These are phyloP conservation scores for Phoma sp. DNA, from an alignment of 2,329 filamentous ascomycete species.

Conservation along the genomic window DNA sequence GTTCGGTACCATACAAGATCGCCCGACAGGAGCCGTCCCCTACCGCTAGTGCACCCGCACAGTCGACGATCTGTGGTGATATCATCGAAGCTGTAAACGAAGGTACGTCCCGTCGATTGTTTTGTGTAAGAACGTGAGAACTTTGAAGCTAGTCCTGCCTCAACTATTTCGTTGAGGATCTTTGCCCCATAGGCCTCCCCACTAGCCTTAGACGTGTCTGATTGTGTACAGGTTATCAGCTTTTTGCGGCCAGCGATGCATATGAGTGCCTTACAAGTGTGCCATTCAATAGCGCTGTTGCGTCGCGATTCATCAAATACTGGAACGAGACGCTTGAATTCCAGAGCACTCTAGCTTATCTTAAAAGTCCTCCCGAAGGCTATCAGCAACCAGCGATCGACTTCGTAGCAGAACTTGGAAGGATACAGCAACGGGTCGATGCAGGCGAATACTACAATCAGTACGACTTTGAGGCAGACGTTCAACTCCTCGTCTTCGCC, in stretches of 20 bases:
- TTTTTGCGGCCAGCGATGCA: constrained; percentile 27
- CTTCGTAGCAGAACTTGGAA: constrained; percentile 32
- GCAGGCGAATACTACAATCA: constrained; percentile 40
- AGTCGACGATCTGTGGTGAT: constrained; percentile 22
- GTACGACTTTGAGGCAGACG: constrained; percentile 47
- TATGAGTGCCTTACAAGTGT: constrained; percentile 53
- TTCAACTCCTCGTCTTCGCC: constrained; percentile 36
- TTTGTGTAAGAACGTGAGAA: neutral
- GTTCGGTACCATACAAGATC: constrained; percentile 12
- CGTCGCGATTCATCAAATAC: constrained; percentile 52
- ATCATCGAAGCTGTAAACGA: constrained; percentile 16
- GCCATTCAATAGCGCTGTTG: constrained; percentile 53
- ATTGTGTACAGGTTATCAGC: neutral
- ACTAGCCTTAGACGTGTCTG: neutral
- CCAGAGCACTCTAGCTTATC: constrained; percentile 51
- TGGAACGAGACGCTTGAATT: constrained; percentile 54
- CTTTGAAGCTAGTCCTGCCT: neutral
- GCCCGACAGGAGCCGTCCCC: constrained; percentile 19
- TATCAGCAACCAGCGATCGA: constrained; percentile 51
- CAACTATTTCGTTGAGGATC: neutral
- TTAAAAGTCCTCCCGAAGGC: constrained; percentile 48
- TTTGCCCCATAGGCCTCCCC: neutral
- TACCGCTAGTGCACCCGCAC: constrained; percentile 11
- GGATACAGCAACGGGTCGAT: constrained; percentile 27
- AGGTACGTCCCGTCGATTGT: constrained; percentile 4